Evolutionary conservation across 305 asterid species (phyloP).

Genomic region (Fraxinus ornus): DNA sequence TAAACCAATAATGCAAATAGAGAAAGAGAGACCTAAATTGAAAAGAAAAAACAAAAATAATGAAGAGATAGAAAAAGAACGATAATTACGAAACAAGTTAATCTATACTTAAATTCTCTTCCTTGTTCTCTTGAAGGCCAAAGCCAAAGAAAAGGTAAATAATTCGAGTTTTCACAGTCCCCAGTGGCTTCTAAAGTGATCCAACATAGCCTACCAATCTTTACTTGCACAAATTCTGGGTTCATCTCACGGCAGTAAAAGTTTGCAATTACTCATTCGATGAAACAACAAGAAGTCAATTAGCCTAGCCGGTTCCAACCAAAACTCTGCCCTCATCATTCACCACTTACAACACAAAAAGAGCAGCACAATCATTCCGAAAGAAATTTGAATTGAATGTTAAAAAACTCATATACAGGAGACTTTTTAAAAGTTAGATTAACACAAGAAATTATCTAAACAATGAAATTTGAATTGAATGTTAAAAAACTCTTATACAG

Average conservation of each 20-base stretch:
- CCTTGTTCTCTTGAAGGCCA: background rate
- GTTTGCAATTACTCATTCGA: background rate
- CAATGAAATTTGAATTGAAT: slow-evolving; percentile 1
- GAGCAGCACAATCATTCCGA: slow-evolving; percentile 1
- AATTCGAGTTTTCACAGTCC: background rate
- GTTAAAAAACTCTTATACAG: background rate
- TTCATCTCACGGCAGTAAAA: background rate
- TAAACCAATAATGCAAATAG: background rate
- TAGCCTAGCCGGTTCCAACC: background rate
- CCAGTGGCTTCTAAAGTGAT: background rate
- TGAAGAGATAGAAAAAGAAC: background rate
- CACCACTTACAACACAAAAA: background rate
- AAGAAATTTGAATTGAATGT: slow-evolving; percentile 6
- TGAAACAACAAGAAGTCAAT: background rate
- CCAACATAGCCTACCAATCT: background rate
- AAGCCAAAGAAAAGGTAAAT: background rate
- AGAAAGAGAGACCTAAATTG: background rate
- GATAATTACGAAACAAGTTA: background rate
- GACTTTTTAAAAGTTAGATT: slow-evolving; percentile 9
- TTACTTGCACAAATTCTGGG: background rate
- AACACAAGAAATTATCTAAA: slow-evolving; percentile 23
- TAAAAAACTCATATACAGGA: background rate
- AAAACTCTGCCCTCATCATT: background rate
- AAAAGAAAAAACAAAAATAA: background rate
- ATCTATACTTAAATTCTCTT: background rate